Conservation (phyloP, 768 basidiomycete genomes). For the Amanita rimosa region DNA sequence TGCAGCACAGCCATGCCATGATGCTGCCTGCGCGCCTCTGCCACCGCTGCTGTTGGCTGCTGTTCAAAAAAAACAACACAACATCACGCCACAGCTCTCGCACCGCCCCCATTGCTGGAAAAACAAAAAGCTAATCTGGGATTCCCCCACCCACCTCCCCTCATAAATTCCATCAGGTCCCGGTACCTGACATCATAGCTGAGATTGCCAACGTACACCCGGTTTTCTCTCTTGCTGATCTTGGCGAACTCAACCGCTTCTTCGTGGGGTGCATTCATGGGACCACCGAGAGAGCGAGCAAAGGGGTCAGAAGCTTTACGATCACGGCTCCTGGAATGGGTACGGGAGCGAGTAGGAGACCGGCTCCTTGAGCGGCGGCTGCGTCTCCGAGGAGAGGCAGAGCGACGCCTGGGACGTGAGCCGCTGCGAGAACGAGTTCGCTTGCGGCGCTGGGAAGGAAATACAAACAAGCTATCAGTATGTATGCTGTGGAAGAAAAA, state of each 20-base stretch:
- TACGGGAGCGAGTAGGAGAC: conserved; percentile 48
- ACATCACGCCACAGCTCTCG: conserved; percentile 3
- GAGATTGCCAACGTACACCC: conserved; percentile 98
- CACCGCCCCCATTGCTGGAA: conserved; percentile 17
- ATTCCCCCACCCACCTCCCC: conserved; percentile 97
- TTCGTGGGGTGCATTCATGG: conserved; percentile 85
- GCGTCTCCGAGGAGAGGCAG: conserved; percentile 52
- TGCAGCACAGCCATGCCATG: conserved; percentile 5
- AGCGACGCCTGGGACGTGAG: conserved; percentile 63
- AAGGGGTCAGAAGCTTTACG: conserved; percentile 52
- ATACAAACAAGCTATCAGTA: neutral
- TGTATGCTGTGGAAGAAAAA: neutral
- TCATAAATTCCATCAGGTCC: conserved; percentile 99
- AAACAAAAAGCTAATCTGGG: conserved; percentile 14
- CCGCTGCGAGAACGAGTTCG: conserved; percentile 58
- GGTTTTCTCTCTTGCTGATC: conserved; percentile 93
- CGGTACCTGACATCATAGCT: conserved; percentile 98
- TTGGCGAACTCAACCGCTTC: conserved; percentile 95
- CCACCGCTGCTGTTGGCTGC: conserved; percentile 3
- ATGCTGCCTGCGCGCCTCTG: conserved; percentile 4
- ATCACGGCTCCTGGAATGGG: conserved; percentile 59
- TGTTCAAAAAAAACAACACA: neutral
- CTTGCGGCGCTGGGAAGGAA: conserved; percentile 41
- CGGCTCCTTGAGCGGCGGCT: conserved; percentile 35
- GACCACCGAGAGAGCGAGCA: conserved; percentile 73